Evolutionary conservation across 306 rosid genomes (phyloP), one percentile per base, ranked within the genome.

Genomic region (Inga oerstediana): DNA sequence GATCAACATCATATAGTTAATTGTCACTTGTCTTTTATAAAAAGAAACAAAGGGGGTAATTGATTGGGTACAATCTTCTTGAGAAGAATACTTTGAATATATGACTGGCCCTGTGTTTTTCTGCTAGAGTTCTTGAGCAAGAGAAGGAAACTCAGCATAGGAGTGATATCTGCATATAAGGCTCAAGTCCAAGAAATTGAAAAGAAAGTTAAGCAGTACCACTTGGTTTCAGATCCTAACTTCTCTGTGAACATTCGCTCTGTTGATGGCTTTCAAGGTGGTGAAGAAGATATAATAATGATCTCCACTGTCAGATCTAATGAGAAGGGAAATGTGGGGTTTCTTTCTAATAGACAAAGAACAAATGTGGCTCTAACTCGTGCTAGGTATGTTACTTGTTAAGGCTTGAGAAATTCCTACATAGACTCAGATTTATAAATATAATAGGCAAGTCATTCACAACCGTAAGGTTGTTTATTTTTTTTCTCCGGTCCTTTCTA

Each of bases 251-350:
- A 79, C 74, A 92, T 90, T 44, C 90, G 91, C 8, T 83, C 92
- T 8, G 80, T 90, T 19, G 97, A 90, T 74, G 93, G 93, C 5
- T 89, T 92, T 83, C 97, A 92, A 90, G 94, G 94, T 1, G 92
- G 92, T 2, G 93, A 92, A 45, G 90, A 92, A 68, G 97, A 90
- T 70, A 87, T 92, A 7, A 90, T 90, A 8, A 66, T 84, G 56
- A 77, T 75, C 12, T 89, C 87, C 5, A 85, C 91, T 10, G 93
- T 88, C 14, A 87, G 90, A 74, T 75, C 83, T 2, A 88, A 89
- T 67, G 78, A 16, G 9, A 71, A 44, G 19, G 93, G 91, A 37
- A 73, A 77, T 22, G 81, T 92, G 5, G 92, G 97, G 34, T 91
- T 89, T 78, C 88, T 91, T 76, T 87, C 90, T 1, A 87, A 83